Evolutionary conservation across 345 rosid genomes (phyloP).

Genomic region (Corchorus olitorius): DNA sequence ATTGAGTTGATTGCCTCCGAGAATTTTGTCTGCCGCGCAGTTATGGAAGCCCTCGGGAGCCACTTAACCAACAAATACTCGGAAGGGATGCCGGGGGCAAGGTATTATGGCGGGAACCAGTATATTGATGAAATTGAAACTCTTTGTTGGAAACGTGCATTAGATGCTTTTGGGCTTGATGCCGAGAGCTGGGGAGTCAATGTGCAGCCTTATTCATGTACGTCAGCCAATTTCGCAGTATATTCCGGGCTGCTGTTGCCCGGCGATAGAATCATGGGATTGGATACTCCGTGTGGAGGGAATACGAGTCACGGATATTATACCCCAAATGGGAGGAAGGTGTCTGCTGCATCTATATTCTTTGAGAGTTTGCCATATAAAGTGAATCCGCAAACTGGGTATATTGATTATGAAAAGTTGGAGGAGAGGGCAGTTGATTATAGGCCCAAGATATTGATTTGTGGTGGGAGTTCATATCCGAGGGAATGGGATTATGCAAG

Average conservation of each 20-base stretch:
- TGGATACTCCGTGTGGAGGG: constrained; percentile 78
- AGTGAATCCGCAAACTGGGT: constrained; percentile 72
- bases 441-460: constrained; percentile 81
- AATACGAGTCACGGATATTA: constrained; percentile 84
- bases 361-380: constrained; percentile 84
- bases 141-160: constrained; percentile 67
- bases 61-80: constrained; percentile 82
- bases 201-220: constrained; percentile 84
- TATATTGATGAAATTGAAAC: constrained; percentile 73
- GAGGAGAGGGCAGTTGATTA: constrained; percentile 87
- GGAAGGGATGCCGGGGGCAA: constrained; percentile 70
- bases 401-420: constrained; percentile 72
- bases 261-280: constrained; percentile 75
- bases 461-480: constrained; percentile 90
- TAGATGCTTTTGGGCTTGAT: constrained; percentile 59
- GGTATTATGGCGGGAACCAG: constrained; percentile 77
- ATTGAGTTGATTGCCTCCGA: constrained; percentile 82
- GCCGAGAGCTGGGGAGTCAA: constrained; percentile 75
- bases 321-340: constrained; percentile 72
- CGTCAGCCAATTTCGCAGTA: constrained; percentile 76
- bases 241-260: constrained; percentile 66
- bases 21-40: constrained; percentile 73
- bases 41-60: constrained; percentile 80
- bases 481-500: constrained; percentile 80
- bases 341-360: constrained; percentile 74